Evolutionary conservation across 2,329 filamentous ascomycete species (phyloP).

Genomic region (Nemania abortiva): DNA sequence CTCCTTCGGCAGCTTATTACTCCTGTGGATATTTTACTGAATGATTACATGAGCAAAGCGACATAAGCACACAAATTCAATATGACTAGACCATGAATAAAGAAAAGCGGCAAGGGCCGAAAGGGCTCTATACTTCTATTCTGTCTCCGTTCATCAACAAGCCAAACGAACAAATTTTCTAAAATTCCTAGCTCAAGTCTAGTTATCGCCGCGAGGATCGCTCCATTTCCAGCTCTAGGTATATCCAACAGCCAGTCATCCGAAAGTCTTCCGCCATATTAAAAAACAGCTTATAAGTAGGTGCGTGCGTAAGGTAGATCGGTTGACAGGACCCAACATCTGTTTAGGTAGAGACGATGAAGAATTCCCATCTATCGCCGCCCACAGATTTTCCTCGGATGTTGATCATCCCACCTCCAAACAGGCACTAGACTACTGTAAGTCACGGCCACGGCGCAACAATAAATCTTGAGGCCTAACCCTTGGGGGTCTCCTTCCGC

Average conservation of each 20-base stretch:
- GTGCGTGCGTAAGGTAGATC: background rate
- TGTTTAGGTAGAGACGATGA: background rate
- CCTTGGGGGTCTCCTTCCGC: slow-evolving; percentile 23
- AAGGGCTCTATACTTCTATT: background rate
- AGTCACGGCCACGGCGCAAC: background rate
- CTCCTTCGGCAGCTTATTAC: too few species aligned
- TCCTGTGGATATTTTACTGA: too few species aligned
- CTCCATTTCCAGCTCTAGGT: slow-evolving; percentile 27
- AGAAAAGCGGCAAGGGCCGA: background rate
- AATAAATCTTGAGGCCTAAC: slow-evolving; percentile 6
- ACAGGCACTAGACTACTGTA: background rate
- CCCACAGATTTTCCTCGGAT: background rate
- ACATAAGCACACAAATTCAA: background rate
- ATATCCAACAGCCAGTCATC: background rate
- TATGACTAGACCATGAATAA: background rate
- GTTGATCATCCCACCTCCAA: too few species aligned
- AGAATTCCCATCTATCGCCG: background rate
- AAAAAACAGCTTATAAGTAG: background rate
- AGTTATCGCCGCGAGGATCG: slow-evolving; percentile 14
- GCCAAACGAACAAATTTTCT: background rate
- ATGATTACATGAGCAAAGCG: background rate
- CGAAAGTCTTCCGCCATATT: background rate
- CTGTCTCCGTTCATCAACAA: background rate
- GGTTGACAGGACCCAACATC: background rate
- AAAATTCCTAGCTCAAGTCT: slow-evolving; percentile 8